These are phyloP conservation scores for Pulveroboletus sp. DNA, from an alignment of 768 basidiomycete species.

Conservation along the genomic window DNA sequence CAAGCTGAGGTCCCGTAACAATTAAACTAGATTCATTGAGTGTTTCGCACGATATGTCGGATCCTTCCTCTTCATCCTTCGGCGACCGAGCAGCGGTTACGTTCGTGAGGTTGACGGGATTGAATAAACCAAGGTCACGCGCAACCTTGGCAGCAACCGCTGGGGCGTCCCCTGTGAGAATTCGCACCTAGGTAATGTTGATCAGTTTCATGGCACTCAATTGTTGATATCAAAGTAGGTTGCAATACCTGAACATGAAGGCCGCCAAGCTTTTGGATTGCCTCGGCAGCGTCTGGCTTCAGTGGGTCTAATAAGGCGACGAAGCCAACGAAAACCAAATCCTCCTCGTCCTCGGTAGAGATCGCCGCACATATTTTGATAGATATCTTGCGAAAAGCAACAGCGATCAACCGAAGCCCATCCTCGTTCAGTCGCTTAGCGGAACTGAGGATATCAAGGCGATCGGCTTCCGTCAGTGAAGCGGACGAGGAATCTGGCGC, in stretches of 20 bases:
- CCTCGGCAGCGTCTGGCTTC: slow-evolving; percentile 31
- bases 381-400: slow-evolving; percentile 22
- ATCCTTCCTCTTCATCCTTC: slow-evolving; percentile 28
- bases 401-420: slow-evolving; percentile 29
- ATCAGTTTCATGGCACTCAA: slow-evolving; percentile 2
- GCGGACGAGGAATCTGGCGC: slow-evolving; percentile 15
- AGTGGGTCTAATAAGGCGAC: slow-evolving; percentile 29
- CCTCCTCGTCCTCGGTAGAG: slow-evolving; percentile 25
- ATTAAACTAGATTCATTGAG: slow-evolving; percentile 25
- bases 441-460: slow-evolving; percentile 22
- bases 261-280: slow-evolving; percentile 25
- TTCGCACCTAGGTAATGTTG: slow-evolving; percentile 26
- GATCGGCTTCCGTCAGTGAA: slow-evolving; percentile 16
- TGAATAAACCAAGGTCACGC: slow-evolving; percentile 34
- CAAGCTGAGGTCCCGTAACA: slow-evolving; percentile 28
- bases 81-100: background rate
- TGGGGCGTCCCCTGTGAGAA: slow-evolving; percentile 35
- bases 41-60: background rate
- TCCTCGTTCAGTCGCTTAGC: slow-evolving; percentile 31
- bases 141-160: slow-evolving; percentile 38
- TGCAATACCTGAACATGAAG: slow-evolving; percentile 30
- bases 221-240: background rate
- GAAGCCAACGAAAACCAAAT: slow-evolving; percentile 30
- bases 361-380: slow-evolving; percentile 17
- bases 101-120: slow-evolving; percentile 15